phyloP scores from a whole-genome alignment of 176 grass and related monocot species.

The Coix lacrymajobi region DNA sequence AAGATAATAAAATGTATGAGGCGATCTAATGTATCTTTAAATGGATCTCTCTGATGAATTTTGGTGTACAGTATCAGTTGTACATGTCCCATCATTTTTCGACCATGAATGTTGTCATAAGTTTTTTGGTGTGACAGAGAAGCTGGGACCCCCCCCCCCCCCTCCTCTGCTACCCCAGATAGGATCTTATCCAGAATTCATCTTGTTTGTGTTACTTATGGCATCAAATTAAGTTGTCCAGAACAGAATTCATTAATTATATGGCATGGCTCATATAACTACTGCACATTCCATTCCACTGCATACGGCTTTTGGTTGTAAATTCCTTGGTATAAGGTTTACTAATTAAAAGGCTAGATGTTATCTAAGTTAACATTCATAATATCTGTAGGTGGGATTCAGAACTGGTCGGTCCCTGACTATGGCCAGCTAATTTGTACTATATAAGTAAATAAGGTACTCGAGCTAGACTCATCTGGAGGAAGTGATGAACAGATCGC shows the following conservation, averaged over 20 bases:
- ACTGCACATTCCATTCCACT: background rate
- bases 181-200: background rate
- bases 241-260: background rate
- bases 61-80: background rate
- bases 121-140: background rate
- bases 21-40: background rate
- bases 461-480: conserved; percentile 25
- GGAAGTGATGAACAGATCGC: conserved; percentile 19
- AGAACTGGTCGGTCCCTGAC: background rate
- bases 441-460: conserved; percentile 13
- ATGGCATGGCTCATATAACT: background rate
- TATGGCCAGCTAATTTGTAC: conserved; percentile 9
- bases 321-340: background rate
- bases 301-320: background rate
- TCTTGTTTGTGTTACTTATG: background rate
- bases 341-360: background rate
- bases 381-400: conserved; percentile 28
- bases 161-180: background rate
- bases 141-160: background rate
- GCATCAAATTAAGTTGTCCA: background rate
- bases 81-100: background rate
- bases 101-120: background rate
- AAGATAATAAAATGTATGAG: background rate
- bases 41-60: background rate
- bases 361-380: conserved; percentile 19